Evolutionary conservation across 2,329 filamentous ascomycete genomes (phyloP), one percentile per base, ranked within the genome.

Genomic region (Arachnomyces sp.): DNA sequence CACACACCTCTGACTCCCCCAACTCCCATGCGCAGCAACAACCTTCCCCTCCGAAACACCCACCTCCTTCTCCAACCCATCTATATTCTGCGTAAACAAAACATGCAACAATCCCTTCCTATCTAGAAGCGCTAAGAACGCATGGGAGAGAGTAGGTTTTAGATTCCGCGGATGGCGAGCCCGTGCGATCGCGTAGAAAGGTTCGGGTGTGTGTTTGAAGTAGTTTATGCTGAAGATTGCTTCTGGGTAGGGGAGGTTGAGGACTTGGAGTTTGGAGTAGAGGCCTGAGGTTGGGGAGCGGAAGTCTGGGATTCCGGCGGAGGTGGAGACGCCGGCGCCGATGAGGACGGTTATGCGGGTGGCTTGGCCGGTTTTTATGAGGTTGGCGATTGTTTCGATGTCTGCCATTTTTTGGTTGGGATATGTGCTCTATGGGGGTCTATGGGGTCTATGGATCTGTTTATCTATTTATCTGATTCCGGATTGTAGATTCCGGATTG

Each of bases 81-180:
- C 88, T 50, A 95, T 93, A 56, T 95, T 95, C 57, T 95, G 88
- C 0, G 87, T 94, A 58, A 94, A 94, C 36, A 88, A 72, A 69
- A 85, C 87, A 48, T 79, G 69, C n/a, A 95, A 67, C 12, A 90
- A 65, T 7, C 74, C 75, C 63, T 87, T 92, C 44, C 76, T 68
- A 30, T 85, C 75, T 2, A 94, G 74, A 8, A 95, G 70, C 2
- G 77, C 70, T 46, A 95, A 78, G 63, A 95, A 95, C 28, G 77
- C 80, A 63, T 95, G 89, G 1, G 86, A 82, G 39, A 93, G 69
- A 1, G 88, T 94, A 0, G 88, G 88, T 31, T 78, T 72, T 62
- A 84, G 89, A 50, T 81, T 82, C n/a, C 84, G 85, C 0, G 88
- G 88, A 54, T 93, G 90, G 1, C 94, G 74, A 59, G 93, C 87